Conservation (phyloP, 164 flowering plant genomes). For the Dillenia turbinata region DNA sequence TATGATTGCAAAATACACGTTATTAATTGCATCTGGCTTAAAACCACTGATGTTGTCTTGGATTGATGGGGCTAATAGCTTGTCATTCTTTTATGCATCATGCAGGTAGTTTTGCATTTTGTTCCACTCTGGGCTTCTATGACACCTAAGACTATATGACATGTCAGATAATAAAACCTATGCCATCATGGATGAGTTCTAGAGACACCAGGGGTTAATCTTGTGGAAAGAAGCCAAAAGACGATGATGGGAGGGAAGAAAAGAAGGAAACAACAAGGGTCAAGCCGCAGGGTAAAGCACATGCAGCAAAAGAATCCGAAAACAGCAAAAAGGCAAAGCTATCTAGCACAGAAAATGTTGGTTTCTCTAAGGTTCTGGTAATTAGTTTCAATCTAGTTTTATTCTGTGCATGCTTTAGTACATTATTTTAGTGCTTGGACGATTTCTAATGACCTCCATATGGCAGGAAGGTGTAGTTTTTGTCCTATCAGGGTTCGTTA, state of each 20-base stretch:
- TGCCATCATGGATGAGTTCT: conserved; percentile 80
- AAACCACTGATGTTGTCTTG: too few species aligned
- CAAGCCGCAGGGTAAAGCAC: conserved; percentile 11
- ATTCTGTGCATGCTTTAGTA: too few species aligned
- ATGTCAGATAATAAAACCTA: conserved; percentile 34
- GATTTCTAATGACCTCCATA: too few species aligned
- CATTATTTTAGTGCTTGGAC: too few species aligned
- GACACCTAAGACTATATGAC: not conserved
- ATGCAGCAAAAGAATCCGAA: conserved; percentile 3
- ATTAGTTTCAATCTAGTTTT: not conserved
- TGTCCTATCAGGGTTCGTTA: conserved; percentile 92
- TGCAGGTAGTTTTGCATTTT: too few species aligned
- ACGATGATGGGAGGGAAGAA: conserved; percentile 12
- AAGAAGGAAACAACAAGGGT: conserved; percentile 3
- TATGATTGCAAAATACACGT: too few species aligned
- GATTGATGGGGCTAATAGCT: too few species aligned
- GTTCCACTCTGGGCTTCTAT: too few species aligned
- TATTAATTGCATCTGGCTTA: too few species aligned
- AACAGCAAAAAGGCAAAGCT: conserved; percentile 8
- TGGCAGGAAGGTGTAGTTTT: conserved; percentile 90
- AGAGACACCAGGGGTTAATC: conserved; percentile 21
- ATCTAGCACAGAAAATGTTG: conserved; percentile 9
- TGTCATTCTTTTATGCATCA: too few species aligned
- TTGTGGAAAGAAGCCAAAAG: conserved; percentile 24
- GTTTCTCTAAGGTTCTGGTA: conserved; percentile 71